Base-by-base conservation (phyloP, 1,139 yeast species). In the Nematodospora anomalae region DNA sequence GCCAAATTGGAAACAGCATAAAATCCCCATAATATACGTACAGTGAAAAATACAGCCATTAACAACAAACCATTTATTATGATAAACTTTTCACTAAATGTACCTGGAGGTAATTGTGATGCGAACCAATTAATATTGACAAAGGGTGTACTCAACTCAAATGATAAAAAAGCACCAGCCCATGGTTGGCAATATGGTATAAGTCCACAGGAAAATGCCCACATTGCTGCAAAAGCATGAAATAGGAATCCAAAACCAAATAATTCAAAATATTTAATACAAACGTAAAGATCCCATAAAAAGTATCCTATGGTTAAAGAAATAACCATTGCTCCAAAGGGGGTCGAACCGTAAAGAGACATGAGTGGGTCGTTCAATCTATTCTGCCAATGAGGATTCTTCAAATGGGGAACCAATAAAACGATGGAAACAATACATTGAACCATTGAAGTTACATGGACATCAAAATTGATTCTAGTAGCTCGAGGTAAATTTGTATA, bases 71-170 rank as follows among this genome's bases (percentile, higher is more conserved):
- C 96, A 62, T 92, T 92, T 42, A 81, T 47, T 36, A 79, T 50
- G 41, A 81, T 76, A 37, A 79, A 51, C 45, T 60, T 67, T 24
- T 71, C 74, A 33, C 79, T 70, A 41, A 82, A 53, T 11, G 74
- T 60, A 6, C 79, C 79, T 4, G 69, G 68, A 2, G 95, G 89
- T 38, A 86, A 74, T 52, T 83, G 82, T 36, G 85, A 67, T 2
- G 92, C 86, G 56, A 86, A 83, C 97, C 97, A 90, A 62, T 95
- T 84, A 46, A 89, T 60, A 63, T 92, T 90, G 40, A 92, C 80
- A 57, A 90, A 90, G 9, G 98, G 97, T 6, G 97, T 92, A 14
- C 96, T 86, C 41, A 85, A 71, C 62, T 92, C 98, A 64, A 92
- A 92, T 43, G 88, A 53, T 51, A 92, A 71, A 61, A 92, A 92